A percentile compares a stretch with the other conserved stretches of the same genome.
Evolutionary conservation across 2,329 filamentous ascomycete species (phyloP).

Genomic region (Alternaria tenuissima): DNA sequence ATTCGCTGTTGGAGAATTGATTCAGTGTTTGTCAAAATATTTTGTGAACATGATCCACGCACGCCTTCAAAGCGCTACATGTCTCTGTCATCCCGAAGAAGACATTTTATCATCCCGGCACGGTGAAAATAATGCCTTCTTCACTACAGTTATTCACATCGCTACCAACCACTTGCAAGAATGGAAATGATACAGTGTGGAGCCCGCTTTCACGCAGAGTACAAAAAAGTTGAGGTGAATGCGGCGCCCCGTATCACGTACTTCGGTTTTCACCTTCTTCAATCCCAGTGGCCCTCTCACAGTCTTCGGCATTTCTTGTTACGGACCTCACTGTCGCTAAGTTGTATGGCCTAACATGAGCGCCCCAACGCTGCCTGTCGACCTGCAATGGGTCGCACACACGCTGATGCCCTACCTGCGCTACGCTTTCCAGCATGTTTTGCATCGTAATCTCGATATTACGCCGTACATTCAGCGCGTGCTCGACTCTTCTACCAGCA

Average conservation of each 20-base stretch:
- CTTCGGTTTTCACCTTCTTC: neutral
- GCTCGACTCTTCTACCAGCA: constrained; percentile 8
- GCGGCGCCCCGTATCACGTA: neutral
- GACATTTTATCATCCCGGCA: neutral
- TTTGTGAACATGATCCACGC: neutral
- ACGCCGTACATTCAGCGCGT: constrained; percentile 3
- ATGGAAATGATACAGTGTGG: neutral
- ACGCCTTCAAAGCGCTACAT: neutral
- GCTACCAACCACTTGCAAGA: neutral
- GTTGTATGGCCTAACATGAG: constrained; percentile 5
- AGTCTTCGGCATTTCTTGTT: neutral
- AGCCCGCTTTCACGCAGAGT: neutral
- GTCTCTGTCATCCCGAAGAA: neutral
- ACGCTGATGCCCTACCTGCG: constrained; percentile 21
- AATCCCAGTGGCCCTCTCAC: neutral
- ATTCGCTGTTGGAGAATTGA: neutral
- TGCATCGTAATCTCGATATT: constrained; percentile 12
- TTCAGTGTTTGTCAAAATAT: neutral
- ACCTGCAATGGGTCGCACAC: constrained; percentile 18
- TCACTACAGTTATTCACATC: neutral
- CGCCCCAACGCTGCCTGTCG: constrained; percentile 4
- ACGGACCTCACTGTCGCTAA: neutral
- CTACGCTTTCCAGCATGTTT: constrained; percentile 17
- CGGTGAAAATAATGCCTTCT: neutral
- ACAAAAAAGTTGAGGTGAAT: neutral